Evolutionary conservation across 805 yeast species (phyloP), one percentile per base, ranked within the genome.

Genomic region (Metschnikowia gelsemii): DNA sequence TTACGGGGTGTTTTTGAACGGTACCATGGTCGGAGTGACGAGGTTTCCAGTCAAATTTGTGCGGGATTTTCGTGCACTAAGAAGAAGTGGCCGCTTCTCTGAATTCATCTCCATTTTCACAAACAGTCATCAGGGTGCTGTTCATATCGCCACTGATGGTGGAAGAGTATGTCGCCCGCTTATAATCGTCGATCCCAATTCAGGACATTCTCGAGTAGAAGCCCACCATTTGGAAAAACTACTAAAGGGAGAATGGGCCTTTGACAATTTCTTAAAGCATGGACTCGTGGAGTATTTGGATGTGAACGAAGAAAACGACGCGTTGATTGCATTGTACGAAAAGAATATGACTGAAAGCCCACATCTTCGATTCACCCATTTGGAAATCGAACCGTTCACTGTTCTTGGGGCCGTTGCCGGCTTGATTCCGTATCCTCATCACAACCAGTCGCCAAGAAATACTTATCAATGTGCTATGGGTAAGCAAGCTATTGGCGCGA

Each of bases 401-500:
- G 84, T 88, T 3, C 68, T 88, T 23, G 96, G 96, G 43, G 96
- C 96, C 0, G 96, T 87, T 41, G 96, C 96, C 0, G 95, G 96
- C 20, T 73, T 87, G 54, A 87, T 87, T 72, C 96, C 96, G 14
- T 87, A 87, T 58, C 96, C 96, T 33, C 95, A 87, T 59, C 96
- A 87, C 62, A 87, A 87, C 66, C 96, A 87, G 67, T 85, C 95
- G 4, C 96, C 96, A 32, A 80, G 96, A 73, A 87, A 87, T 65
- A 87, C 95, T 4, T 87, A 87, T 66, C 96, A 87, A 66, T 87
- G 95, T 75, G 96, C 95, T 60, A 87, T 87, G 96, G 96, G 96
- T 80, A 88, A 88, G 68, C 99, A 93, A 70, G 99, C 99, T n/a
- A 91, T 93, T 64, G 99, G 99, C 54, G 98, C 98, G 2, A 93